Conservation (phyloP, 2,329 filamentous ascomycete species). For the Westerdykella aurantiaca region DNA sequence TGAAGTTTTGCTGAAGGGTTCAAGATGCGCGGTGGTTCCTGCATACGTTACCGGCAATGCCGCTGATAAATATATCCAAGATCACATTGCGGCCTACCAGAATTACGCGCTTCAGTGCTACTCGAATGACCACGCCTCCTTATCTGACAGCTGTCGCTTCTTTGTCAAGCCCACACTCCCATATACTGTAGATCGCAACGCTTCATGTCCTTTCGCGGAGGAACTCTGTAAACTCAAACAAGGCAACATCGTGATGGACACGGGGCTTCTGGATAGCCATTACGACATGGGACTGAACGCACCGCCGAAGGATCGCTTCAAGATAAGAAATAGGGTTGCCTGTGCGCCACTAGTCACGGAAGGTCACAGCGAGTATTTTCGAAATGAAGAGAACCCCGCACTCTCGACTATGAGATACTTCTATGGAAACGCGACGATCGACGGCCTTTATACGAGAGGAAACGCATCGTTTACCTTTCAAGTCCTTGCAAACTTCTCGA, state of each 20-base stretch:
- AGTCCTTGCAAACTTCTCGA: too few relatives aligned
- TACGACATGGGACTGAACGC: constrained; percentile 21
- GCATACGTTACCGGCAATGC: neutral
- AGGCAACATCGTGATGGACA: constrained; percentile 17
- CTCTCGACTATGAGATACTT: constrained; percentile 1
- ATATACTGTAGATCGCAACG: constrained; percentile 4
- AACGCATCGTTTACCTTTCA: too few relatives aligned
- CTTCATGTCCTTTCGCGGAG: constrained; percentile 15
- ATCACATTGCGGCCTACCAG: constrained; percentile 8
- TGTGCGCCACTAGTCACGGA: constrained; percentile 20
- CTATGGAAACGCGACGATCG: neutral
- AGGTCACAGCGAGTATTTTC: constrained; percentile 1
- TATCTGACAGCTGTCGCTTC: constrained; percentile 11
- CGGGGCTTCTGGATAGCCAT: constrained; percentile 18
- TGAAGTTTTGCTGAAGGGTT: constrained; percentile 4
- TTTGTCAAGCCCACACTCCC: constrained; percentile 13
- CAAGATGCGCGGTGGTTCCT: neutral
- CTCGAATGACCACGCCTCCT: constrained; percentile 1
- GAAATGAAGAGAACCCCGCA: constrained; percentile 2
- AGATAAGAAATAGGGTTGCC: constrained; percentile 12
- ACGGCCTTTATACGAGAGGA: too few relatives aligned
- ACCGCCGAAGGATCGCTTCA: constrained; percentile 14
- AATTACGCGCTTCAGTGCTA: constrained; percentile 20
- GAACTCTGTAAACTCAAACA: constrained; percentile 11
- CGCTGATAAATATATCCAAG: constrained; percentile 3